These are phyloP conservation scores for Sugiyamaella boreocaroliniensis DNA, from an alignment of 805 yeast genomes.

Conservation along the genomic window DNA sequence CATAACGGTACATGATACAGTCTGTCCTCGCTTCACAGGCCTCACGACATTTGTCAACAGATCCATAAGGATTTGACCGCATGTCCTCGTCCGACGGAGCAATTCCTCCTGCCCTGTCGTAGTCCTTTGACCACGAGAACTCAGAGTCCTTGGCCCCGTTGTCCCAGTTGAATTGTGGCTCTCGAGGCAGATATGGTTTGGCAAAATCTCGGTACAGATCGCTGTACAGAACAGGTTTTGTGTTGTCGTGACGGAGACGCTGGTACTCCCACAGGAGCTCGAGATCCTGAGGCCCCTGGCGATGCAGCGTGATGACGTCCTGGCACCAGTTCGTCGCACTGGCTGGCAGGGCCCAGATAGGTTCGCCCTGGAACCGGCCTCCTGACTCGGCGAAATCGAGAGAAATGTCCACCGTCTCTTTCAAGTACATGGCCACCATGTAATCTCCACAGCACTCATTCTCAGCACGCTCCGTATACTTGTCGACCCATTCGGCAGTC, in stretches of 20 bases:
- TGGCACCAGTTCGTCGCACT: conserved; percentile 25
- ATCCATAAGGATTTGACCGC: conserved; percentile 17
- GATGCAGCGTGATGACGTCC: conserved; percentile 30
- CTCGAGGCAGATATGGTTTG: conserved; percentile 18
- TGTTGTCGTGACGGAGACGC: conserved; percentile 14
- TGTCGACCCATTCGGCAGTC: conserved; percentile 8
- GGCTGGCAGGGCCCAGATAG: conserved; percentile 15
- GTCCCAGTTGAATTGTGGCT: conserved; percentile 25
- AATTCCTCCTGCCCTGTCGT: not conserved
- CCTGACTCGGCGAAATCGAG: conserved; percentile 8
- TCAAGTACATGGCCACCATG: conserved; percentile 25
- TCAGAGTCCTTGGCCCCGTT: conserved; percentile 24
- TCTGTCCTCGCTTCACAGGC: conserved; percentile 18
- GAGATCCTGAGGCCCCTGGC: conserved; percentile 22
- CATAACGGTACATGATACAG: conserved; percentile 27
- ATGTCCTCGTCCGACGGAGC: not conserved
- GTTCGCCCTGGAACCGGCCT: conserved; percentile 29
- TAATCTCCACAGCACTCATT: conserved; percentile 34
- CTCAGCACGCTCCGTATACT: conserved; percentile 13
- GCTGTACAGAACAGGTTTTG: conserved; percentile 25
- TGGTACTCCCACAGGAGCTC: conserved; percentile 31
- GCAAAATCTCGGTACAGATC: conserved; percentile 24
- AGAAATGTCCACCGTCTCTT: conserved; percentile 13
- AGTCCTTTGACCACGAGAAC: conserved; percentile 11
- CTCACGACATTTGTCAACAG: conserved; percentile 17